Base-by-base conservation (phyloP, 78 protist species). In the Guillardia theta region DNA sequence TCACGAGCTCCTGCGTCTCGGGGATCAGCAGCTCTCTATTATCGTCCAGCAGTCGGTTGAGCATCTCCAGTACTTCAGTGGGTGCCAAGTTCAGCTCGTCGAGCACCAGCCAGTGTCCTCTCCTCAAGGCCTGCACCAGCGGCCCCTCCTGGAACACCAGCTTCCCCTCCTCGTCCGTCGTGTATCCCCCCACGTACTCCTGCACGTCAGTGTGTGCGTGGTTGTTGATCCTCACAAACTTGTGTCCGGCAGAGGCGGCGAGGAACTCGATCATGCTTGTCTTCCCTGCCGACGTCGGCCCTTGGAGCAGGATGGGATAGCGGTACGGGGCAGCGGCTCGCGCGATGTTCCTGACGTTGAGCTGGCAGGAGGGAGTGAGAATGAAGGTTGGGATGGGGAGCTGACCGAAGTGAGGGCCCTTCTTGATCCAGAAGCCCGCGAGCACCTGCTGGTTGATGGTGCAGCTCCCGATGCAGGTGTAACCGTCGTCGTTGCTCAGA, bases 61-160 rank as follows among this genome's bases (percentile, higher is more conserved):
- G 96, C 33, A 92, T 92, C 80, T 92, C 83, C 53, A 64, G 77
- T 27, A 93, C 97, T 58, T 99, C 99, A 8, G 99, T 70, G 0
- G 99, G 99, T n/a, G 99, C 99, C 8, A 99, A 90, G 95, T 99
- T 99, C 88, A 99, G 97, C 96, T 99, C 99, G 83, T 99, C 99
- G 43, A 99, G 95, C 0, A 99, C 97, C 1, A 99, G 92, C 99
- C 99, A 99, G 94, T 97, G 94, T 15, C 99, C 99, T 44, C 97
- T 83, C 22, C 99, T 96, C 36, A 99, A 97, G 0, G 99, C 99
- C 50, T 95, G 92, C 41, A 98, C 99, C 4, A 99, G 97, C 1
- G 97, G 94, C 33, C 99, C 99, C 33, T 98, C 70, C 70, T 58
- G 70, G 70, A 58, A 58, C 15, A n/a, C 96, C 19, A 99, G 96